Evolutionary conservation across 257 asterid genomes (phyloP).

Genomic region (Osmanthus fragrans): DNA sequence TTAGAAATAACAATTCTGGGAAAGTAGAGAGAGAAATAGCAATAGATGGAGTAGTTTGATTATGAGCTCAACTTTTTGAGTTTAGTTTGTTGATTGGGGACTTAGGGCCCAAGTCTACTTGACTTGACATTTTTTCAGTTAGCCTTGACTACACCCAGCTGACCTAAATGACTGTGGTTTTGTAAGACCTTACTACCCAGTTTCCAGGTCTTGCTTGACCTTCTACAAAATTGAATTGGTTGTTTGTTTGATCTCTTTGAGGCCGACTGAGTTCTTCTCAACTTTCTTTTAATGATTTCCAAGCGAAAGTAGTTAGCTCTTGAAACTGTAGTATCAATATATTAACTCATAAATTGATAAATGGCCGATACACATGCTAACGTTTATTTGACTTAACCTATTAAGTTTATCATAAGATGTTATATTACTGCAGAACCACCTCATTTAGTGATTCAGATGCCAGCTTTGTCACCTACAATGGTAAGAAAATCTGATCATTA

Average conservation of each 20-base stretch:
- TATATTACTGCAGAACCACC: constrained; percentile 61
- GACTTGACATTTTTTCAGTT: not conserved
- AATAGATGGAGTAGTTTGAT: constrained; percentile 1
- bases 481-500: constrained; percentile 42
- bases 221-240: not conserved
- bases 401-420: constrained; percentile 13
- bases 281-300: constrained; percentile 13
- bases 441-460: constrained; percentile 81
- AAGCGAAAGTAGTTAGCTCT: constrained; percentile 9
- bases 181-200: not conserved
- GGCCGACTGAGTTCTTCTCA: not conserved
- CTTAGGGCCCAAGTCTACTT: not conserved
- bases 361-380: constrained; percentile 7
- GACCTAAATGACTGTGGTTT: not conserved
- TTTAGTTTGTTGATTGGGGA: constrained; percentile 1
- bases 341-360: constrained; percentile 4
- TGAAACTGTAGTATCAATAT: constrained; percentile 5
- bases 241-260: not conserved
- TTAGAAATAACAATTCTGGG: not conserved
- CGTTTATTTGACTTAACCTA: constrained; percentile 12
- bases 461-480: constrained; percentile 99
- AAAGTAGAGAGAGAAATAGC: not conserved
- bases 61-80: not conserved
- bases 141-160: not conserved
- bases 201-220: not conserved